phyloP scores from a whole-genome alignment of 2,329 filamentous ascomycete species.

The Curvularia sp. region DNA sequence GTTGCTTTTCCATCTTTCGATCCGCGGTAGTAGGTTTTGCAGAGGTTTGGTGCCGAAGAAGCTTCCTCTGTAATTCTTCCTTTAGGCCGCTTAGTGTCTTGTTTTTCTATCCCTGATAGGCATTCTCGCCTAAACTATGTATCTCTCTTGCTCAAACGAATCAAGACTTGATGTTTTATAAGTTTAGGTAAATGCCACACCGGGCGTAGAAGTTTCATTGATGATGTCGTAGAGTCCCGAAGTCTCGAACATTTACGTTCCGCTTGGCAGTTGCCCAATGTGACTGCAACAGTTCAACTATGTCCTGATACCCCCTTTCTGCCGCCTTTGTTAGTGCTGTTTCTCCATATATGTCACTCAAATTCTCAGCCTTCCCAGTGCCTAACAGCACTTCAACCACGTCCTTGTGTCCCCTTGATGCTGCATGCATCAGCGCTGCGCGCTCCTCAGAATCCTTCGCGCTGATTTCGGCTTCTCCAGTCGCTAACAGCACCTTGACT shows the following conservation, averaged over 20 bases:
- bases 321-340: background rate
- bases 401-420: background rate
- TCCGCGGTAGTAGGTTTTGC: too few relatives aligned
- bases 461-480: constrained; percentile 13
- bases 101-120: background rate
- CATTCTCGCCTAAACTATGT: too few relatives aligned
- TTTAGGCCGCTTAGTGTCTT: background rate
- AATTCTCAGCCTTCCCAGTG: background rate
- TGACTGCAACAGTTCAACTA: background rate
- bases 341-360: too few relatives aligned
- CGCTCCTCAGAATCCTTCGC: background rate
- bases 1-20: background rate
- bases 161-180: too few relatives aligned
- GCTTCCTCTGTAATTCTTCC: background rate
- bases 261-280: background rate
- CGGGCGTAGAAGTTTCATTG: too few relatives aligned
- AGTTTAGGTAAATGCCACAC: too few relatives aligned
- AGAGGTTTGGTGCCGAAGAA: background rate
- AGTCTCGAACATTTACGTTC: background rate
- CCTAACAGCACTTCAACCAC: background rate
- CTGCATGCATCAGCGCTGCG: background rate
- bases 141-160: too few relatives aligned
- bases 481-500: constrained; percentile 10
- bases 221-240: too few relatives aligned
- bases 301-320: background rate